A percentile compares a stretch with the other conserved stretches of the same genome.
Conservation (phyloP, 495 filamentous ascomycete genomes). For the Cenococcum geophilum region DNA sequence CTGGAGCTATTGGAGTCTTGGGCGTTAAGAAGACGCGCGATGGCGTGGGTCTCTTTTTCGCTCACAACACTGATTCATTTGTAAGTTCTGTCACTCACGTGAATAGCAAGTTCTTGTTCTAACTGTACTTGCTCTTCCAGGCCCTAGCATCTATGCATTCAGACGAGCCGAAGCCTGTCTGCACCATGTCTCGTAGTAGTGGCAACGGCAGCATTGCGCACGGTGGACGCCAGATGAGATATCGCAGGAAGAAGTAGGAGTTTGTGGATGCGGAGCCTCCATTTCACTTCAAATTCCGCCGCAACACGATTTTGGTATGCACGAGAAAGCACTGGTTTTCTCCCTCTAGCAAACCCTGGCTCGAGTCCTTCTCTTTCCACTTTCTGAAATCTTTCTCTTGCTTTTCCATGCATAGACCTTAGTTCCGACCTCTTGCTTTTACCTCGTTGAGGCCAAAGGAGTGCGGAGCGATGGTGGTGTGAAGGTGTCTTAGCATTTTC, state of each 20-base stretch:
- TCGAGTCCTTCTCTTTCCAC: no score
- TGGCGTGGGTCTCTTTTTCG: constrained; percentile 75
- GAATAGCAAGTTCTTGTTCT: constrained; percentile 32
- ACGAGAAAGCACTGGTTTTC: no score
- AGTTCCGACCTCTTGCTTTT: no score
- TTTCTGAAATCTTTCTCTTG: no score
- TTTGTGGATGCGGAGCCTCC: not conserved
- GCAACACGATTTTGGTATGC: not conserved
- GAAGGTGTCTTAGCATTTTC: no score
- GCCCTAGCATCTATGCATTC: constrained; percentile 82
- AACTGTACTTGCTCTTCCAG: not conserved
- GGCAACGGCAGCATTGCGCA: constrained; percentile 37
- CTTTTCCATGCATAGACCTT: no score
- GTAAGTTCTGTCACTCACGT: constrained; percentile 33
- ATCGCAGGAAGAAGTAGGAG: constrained; percentile 17
- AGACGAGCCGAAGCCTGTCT: constrained; percentile 60
- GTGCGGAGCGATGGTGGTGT: no score
- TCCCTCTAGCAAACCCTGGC: no score
- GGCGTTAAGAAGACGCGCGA: constrained; percentile 67
- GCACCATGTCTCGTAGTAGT: constrained; percentile 71
- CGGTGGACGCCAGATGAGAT: constrained; percentile 36
- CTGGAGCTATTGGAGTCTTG: constrained; percentile 77
- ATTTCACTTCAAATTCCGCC: not conserved
- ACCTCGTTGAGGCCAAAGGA: no score
- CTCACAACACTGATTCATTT: constrained; percentile 90